Base-by-base conservation (phyloP, 2,329 filamentous ascomycete genomes). In the Chrysosporium queenslandicum region DNA sequence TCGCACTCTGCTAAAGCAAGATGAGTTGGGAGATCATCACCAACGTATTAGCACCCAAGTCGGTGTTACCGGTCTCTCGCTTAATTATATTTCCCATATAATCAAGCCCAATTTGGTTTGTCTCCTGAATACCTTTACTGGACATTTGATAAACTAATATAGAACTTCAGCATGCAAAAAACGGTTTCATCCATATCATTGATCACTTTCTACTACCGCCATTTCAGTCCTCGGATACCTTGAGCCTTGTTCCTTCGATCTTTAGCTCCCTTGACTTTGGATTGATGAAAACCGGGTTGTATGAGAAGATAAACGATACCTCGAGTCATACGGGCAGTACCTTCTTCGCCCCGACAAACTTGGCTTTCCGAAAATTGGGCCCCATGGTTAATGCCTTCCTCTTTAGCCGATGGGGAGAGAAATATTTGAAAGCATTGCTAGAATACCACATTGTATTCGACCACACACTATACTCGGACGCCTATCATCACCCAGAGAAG, bases 221-320 rank as follows among this genome's bases (percentile, higher is more conserved):
- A 0, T 83, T 86, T 0, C 71, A 73, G 23, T 73, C 80, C 40
- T 74, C 80, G 50, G 75, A 78, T 8, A 80, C 90, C 29, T 77
- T 94, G 63, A 70, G 75, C 50, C 68, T 81, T 32, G 69, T 83
- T 34, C 88, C 89, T 0, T 69, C 73, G 43, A 76, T 82, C 56
- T 94, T 94, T 74, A 87, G 82, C 58, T 94, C 88, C 0, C 78
- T 94, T 1, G 76, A 84, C 48, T 78, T 90, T 6, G 90, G 80
- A 3, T 80, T 88, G 25, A 73, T 77, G 51, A 87, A 86, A 72
- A 91, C 87, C 0, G 82, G 85, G 7, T 77, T 96, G 1, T 75
- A 77, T 51, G 71, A 82, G 11, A 76, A 75, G 46, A 70, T 84
- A 53, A 73, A 83, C 50, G 73, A 78, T 59, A 72, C 76, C 58